phyloP scores from a whole-genome alignment of 805 yeast genomes.

The Candida schatavii region DNA sequence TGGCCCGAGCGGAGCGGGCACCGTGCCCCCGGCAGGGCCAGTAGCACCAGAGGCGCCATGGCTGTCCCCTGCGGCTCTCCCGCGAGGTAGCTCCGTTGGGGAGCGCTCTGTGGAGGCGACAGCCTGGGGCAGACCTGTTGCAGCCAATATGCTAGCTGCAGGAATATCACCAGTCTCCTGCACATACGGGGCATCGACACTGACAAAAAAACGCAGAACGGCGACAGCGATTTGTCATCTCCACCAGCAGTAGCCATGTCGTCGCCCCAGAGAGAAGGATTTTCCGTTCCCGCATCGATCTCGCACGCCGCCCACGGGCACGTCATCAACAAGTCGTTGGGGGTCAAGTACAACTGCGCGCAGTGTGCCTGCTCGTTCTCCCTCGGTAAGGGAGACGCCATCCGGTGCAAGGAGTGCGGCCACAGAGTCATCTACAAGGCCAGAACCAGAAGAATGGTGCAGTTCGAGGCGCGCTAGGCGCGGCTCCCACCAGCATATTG shows the following conservation, averaged over 20 bases:
- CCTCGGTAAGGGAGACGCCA: conserved; percentile 89
- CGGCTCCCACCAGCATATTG: not conserved
- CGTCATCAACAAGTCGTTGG: conserved; percentile 58
- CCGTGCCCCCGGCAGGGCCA: too few relatives aligned
- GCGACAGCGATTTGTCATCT: not conserved
- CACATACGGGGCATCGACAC: not conserved
- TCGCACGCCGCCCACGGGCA: conserved; percentile 82
- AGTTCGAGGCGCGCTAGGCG: conserved; percentile 43
- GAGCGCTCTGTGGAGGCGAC: too few relatives aligned
- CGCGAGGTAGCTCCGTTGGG: too few relatives aligned
- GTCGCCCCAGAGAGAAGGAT: conserved; percentile 76
- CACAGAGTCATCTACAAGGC: conserved; percentile 97
- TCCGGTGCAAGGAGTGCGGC: conserved; percentile 97
- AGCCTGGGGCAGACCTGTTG: too few relatives aligned
- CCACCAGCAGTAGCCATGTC: conserved; percentile 25
- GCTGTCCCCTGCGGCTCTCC: too few relatives aligned
- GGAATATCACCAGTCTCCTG: not conserved
- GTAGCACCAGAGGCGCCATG: too few relatives aligned
- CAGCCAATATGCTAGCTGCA: too few relatives aligned
- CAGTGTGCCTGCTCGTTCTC: conserved; percentile 91
- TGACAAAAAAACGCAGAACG: not conserved
- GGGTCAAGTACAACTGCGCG: conserved; percentile 93
- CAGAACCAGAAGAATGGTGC: conserved; percentile 93
- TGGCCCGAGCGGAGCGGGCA: too few relatives aligned
- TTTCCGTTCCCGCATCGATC: conserved; percentile 74